Evolutionary conservation across 1,139 yeast species (phyloP), one percentile per base, ranked within the genome.

Genomic region (Trichomonascaceae sp.): DNA sequence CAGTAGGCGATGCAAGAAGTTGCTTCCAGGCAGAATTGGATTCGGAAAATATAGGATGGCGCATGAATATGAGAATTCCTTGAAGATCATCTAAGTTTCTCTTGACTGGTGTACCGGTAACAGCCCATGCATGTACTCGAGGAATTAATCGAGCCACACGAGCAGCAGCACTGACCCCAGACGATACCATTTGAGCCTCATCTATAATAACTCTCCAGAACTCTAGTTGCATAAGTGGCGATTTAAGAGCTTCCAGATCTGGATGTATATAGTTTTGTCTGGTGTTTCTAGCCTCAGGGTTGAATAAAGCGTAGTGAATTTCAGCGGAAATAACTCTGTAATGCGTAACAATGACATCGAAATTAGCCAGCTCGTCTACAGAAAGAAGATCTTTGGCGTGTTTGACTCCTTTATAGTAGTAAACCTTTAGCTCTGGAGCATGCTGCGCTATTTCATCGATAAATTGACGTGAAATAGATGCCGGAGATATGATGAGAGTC

Each of bases 51-150:
- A 98, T 98, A 50, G 75, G 75, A 30, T 81, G 69, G 57, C 84
- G 76, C 58, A 90, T 70, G 63, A 88, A 91, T 17, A 81, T 77
- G 43, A 90, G 67, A 7, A 89, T 76, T 0, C 96, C 85, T 53
- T 79, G 82, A 54, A 90, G 72, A 68, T 91, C 96, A 49, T 74
- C 72, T 55, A 87, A 70, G 48, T 80, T 75, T 59, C 80, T 81
- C 59, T 83, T 81, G 10, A 90, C 85, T 0, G 98, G 96, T 0
- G 99, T 93, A 6, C 99, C 99, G 0, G 96, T 87, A 0, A 90
- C 96, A 7, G 96, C 96, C 98, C 98, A 93, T 0, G 96, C 83
- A 70, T 93, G 97, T 52, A 82, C 80, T 53, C 96, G 74, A 3
- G 96, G 95, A 22, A 93, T 81, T 44, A 87, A 72, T 2, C 87